Conservation (phyloP, 1,284 basidiomycete species). For the Trametes sp. region DNA sequence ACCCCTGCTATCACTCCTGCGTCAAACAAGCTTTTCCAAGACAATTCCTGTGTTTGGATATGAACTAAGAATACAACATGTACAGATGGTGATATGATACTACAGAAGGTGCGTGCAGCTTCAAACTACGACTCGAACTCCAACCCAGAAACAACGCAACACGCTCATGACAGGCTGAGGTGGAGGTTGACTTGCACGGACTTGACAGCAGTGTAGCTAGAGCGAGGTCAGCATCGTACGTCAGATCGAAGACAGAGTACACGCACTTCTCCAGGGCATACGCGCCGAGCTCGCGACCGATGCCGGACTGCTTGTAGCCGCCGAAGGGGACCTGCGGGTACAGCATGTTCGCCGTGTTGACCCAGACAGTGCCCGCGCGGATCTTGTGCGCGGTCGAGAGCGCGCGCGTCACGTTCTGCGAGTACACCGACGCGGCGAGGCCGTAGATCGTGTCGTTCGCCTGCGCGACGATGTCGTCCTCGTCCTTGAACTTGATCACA, state of each 20-base stretch:
- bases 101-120: conserved; percentile 1
- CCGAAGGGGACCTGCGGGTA: conserved; percentile 81
- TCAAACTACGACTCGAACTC: not conserved
- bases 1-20: too few species aligned
- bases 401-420: conserved; percentile 79
- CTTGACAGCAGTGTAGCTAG: conserved; percentile 87
- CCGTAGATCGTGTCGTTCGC: conserved; percentile 93
- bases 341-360: conserved; percentile 80
- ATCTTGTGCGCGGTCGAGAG: conserved; percentile 79
- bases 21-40: not conserved
- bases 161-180: conserved; percentile 44
- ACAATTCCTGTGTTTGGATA: not conserved
- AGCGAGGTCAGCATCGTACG: conserved; percentile 21
- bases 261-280: conserved; percentile 77
- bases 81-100: conserved; percentile 1
- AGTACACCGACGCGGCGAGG: conserved; percentile 83
- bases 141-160: not conserved
- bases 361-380: conserved; percentile 85
- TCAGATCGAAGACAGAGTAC: conserved; percentile 10
- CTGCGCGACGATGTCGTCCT: conserved; percentile 68
- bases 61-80: conserved; percentile 10
- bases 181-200: conserved; percentile 83
- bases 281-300: conserved; percentile 87
- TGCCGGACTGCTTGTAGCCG: conserved; percentile 88
- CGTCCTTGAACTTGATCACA: conserved; percentile 76